phyloP scores from a whole-genome alignment of 257 asterid species.

The Handroanthus guayacan region DNA sequence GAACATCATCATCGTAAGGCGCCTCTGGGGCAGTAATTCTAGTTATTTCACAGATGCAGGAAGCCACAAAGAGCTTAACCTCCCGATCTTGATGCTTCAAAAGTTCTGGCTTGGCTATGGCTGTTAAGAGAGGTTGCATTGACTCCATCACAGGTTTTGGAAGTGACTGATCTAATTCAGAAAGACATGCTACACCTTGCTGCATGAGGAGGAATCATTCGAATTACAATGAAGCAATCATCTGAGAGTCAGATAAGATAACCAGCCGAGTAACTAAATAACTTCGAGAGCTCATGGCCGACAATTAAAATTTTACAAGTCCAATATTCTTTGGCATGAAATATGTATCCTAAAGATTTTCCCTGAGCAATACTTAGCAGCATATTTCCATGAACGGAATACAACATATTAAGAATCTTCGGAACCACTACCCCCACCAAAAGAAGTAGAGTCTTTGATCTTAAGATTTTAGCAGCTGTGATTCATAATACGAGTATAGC shows the following conservation, averaged over 20 bases:
- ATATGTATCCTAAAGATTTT: constrained; percentile 15
- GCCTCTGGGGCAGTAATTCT: constrained; percentile 98
- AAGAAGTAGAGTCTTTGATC: not conserved
- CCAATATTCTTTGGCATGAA: not conserved
- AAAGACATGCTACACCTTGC: constrained; percentile 86
- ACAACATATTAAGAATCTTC: not conserved
- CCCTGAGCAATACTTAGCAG: not conserved
- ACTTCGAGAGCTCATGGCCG: constrained; percentile 18
- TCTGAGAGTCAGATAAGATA: constrained; percentile 9
- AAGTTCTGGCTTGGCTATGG: constrained; percentile 84
- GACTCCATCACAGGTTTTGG: constrained; percentile 76
- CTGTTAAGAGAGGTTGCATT: constrained; percentile 81
- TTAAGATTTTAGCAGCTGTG: not conserved
- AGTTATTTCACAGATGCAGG: constrained; percentile 95
- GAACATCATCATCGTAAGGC: constrained; percentile 82
- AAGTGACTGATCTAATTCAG: constrained; percentile 93
- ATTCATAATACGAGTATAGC: not conserved
- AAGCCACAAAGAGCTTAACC: constrained; percentile 89
- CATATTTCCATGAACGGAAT: constrained; percentile 1
- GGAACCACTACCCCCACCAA: not conserved
- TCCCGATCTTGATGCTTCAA: constrained; percentile 94
- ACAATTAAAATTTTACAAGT: constrained; percentile 21
- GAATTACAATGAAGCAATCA: constrained; percentile 30
- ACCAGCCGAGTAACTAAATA: constrained; percentile 26
- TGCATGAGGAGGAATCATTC: constrained; percentile 51